Conservation (phyloP, 768 basidiomycete genomes). For the Boletus rufocinnamomeus region DNA sequence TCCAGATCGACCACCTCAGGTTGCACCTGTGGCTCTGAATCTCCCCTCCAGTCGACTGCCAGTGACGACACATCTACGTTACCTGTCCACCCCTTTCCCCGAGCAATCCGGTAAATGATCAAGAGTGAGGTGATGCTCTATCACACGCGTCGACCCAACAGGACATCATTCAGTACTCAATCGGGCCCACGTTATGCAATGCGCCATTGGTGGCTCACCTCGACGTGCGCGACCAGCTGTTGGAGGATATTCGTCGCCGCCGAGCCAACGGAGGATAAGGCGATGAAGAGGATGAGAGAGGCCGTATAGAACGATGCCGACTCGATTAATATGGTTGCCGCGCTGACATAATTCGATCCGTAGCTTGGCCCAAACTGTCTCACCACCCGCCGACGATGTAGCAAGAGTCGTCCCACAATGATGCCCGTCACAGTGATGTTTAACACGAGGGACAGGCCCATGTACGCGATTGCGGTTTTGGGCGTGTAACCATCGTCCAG, state of each 20-base stretch:
- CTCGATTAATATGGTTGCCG: constrained; percentile 19
- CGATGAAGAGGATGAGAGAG: constrained; percentile 20
- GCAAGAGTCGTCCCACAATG: constrained; percentile 19
- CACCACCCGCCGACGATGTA: constrained; percentile 13
- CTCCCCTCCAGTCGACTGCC: constrained; percentile 22
- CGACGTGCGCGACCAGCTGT: constrained; percentile 22
- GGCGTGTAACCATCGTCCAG: background rate
- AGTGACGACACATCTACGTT: constrained; percentile 7
- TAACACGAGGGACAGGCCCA: constrained; percentile 13
- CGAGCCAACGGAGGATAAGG: constrained; percentile 6
- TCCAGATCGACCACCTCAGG: constrained; percentile 1
- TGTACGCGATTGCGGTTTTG: constrained; percentile 7
- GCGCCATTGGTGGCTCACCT: constrained; percentile 8
- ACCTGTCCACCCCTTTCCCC: constrained; percentile 18
- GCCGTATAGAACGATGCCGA: constrained; percentile 22
- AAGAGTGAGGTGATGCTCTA: constrained; percentile 21
- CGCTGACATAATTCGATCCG: constrained; percentile 13
- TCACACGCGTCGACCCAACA: background rate
- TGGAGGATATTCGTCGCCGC: constrained; percentile 11
- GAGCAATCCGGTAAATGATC: constrained; percentile 26
- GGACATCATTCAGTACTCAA: background rate
- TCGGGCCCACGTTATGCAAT: background rate
- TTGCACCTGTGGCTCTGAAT: background rate
- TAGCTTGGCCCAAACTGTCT: constrained; percentile 16
- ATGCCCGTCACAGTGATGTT: constrained; percentile 21